Base-by-base conservation (phyloP, 2,329 filamentous ascomycete genomes). In the Lizonia empirigonia region DNA sequence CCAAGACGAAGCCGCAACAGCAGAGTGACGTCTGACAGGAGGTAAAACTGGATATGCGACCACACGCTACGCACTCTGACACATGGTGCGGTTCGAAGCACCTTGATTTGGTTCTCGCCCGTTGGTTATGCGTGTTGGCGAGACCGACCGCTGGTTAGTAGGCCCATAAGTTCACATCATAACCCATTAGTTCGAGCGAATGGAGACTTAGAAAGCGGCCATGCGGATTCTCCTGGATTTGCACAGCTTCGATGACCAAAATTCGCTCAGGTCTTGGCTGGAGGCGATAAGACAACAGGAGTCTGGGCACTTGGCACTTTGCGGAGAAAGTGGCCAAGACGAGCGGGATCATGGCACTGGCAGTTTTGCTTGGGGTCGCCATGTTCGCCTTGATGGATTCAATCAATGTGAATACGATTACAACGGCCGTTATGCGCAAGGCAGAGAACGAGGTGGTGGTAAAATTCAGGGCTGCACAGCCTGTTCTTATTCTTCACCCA, bases 321-420 rank as follows among this genome's bases (percentile, higher is more conserved):
- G 44, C 49, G 49, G 49, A 51, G 42, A 47, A 35, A 36, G 34
- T 29, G 33, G 50, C 42, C 44, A 53, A 42, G 42, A 47, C 39
- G 50, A 53, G 50, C 50, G 50, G 50, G 50, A 53, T 53, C 50
- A 53, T 48, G 50, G 50, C 44, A 44, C 48, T 32, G 33, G 24
- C 41, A 51, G 35, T 40, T 36, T 20, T 41, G 32, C 19, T 48
- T 34, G 34, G 38, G 38, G 23, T 44, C 29, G 34, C 29, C 44
- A 39, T 48, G 44, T 29, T 47, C 36, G 27, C 19, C 15, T 29
- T 33, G 39, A 40, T 39, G 7, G 9, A 29, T 10, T 38, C 33
- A 39, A 22, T 33, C 18, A 36, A 35, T 19, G 1, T 10, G 18
- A 22, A 7, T 20, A 13, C n/a, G 27, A 39, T 16, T 15, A 36